A percentile compares a stretch with the other conserved stretches of the same genome.
These are phyloP conservation scores for Hawksworthiomyces lignivorus DNA, from an alignment of 2,329 filamentous ascomycete genomes.

Conservation along the genomic window DNA sequence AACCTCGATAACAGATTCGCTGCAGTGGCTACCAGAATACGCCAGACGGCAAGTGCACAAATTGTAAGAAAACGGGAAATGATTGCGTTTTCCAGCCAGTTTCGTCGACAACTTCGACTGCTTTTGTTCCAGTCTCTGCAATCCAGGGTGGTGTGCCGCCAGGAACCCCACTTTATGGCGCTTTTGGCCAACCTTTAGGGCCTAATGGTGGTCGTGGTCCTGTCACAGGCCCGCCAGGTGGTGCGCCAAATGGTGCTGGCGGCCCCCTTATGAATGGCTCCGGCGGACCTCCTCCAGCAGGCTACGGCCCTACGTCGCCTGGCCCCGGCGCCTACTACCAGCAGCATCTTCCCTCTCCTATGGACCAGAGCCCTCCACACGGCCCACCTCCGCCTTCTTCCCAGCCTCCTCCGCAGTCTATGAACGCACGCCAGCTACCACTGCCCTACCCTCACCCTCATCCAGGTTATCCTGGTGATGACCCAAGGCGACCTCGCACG, in stretches of 20 bases:
- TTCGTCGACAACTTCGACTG: constrained; percentile 43
- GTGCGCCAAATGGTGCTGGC: constrained; percentile 11
- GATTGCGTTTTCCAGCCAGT: constrained; percentile 56
- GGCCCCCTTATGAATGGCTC: constrained; percentile 12
- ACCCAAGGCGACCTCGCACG: constrained; percentile 5
- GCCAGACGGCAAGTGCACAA: constrained; percentile 51
- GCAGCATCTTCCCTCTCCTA: constrained; percentile 1
- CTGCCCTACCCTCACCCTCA: constrained; percentile 21
- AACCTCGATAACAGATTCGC: constrained; percentile 39
- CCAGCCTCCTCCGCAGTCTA: constrained; percentile 3
- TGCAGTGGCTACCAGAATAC: constrained; percentile 55
- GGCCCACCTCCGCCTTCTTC: constrained; percentile 2
- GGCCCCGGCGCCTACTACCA: constrained; percentile 10
- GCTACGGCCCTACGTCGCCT: constrained; percentile 18
- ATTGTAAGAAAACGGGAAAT: constrained; percentile 54
- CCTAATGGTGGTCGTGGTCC: constrained; percentile 14
- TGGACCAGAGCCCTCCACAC: constrained; percentile 7
- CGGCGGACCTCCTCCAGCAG: constrained; percentile 6
- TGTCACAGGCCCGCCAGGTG: constrained; percentile 8
- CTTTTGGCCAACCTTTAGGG: constrained; percentile 47
- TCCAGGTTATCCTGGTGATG: constrained; percentile 9
- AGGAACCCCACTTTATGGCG: constrained; percentile 48
- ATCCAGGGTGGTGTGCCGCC: constrained; percentile 50
- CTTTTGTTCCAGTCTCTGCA: constrained; percentile 52
- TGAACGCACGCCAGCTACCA: constrained; percentile 28